These are phyloP conservation scores for Aspergillus carbonarius DNA, from an alignment of 2,329 filamentous ascomycete species.

Conservation along the genomic window DNA sequence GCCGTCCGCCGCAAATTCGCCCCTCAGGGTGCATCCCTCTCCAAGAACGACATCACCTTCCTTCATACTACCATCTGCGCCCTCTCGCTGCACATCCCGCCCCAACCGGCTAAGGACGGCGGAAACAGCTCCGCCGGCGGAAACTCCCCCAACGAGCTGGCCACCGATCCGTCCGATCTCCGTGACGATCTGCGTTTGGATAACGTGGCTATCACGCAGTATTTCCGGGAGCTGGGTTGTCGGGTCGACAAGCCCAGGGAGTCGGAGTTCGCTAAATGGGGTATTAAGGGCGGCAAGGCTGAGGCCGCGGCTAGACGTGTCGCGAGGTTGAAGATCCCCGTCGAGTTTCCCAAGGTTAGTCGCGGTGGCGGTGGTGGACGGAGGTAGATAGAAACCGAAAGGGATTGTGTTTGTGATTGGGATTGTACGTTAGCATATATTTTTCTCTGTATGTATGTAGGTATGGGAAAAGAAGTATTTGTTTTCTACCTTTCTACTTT, in stretches of 20 bases:
- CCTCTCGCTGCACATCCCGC: constrained; percentile 47
- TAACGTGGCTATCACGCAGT: constrained; percentile 35
- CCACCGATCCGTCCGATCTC: constrained; percentile 47
- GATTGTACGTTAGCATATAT: constrained; percentile 4
- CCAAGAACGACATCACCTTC: constrained; percentile 42
- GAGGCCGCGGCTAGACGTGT: constrained; percentile 55
- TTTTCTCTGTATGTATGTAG: not conserved
- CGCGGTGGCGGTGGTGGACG: constrained; percentile 40
- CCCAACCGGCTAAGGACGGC: constrained; percentile 38
- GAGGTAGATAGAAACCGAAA: constrained; percentile 1
- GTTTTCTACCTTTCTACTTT: not conserved
- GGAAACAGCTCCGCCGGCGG: constrained; percentile 36
- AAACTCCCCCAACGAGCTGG: constrained; percentile 39
- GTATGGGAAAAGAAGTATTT: not conserved
- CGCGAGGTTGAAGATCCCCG: constrained; percentile 72
- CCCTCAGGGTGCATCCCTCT: constrained; percentile 36
- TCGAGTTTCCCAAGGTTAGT: constrained; percentile 73
- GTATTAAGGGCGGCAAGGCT: constrained; percentile 59
- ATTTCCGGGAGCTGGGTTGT: constrained; percentile 50
- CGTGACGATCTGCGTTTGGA: constrained; percentile 46
- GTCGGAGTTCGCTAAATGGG: constrained; percentile 43
- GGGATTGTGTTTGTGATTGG: not conserved
- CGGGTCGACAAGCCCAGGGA: constrained; percentile 43
- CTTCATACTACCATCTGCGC: constrained; percentile 49
- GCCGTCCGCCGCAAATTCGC: constrained; percentile 44